Conservation (phyloP, 2,329 filamentous ascomycete genomes). For the Diplodia seriata region DNA sequence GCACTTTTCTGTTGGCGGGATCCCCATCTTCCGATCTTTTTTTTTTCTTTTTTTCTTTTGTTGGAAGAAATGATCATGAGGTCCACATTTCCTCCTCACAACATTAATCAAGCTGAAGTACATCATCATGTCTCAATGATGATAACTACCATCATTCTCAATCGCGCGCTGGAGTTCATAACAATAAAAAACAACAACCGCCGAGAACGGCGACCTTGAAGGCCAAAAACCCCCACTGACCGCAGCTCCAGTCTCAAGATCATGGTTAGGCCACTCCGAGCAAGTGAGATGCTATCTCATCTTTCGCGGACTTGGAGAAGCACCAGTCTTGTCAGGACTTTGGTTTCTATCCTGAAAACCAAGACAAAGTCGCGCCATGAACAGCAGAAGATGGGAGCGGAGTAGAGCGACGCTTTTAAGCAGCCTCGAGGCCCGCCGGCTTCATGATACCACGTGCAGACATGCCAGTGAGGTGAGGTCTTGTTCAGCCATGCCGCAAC, state of each 20-base stretch:
- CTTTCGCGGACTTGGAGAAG: too few relatives aligned
- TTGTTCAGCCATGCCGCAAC: background rate
- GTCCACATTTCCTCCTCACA: background rate
- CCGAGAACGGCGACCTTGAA: background rate
- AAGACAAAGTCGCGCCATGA: background rate
- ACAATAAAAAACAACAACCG: background rate
- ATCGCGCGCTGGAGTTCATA: rapidly evolving
- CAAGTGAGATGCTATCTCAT: too few relatives aligned
- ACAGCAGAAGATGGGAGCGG: background rate
- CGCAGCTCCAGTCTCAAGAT: too few relatives aligned
- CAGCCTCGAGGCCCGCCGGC: background rate
- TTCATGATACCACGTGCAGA: background rate
- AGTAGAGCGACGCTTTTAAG: background rate
- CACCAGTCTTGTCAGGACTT: too few relatives aligned
- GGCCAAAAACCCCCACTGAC: background rate
- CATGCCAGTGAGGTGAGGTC: background rate
- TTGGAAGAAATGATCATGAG: rapidly evolving
- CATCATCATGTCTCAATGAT: background rate
- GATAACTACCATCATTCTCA: background rate
- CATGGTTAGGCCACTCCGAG: too few relatives aligned
- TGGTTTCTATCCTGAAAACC: background rate
- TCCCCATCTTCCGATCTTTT: too few relatives aligned
- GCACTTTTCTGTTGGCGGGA: too few relatives aligned
- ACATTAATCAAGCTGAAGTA: background rate
- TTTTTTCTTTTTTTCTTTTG: background rate